phyloP scores from a whole-genome alignment of 31 red algal species.

The Porphyra umbilicalis region DNA sequence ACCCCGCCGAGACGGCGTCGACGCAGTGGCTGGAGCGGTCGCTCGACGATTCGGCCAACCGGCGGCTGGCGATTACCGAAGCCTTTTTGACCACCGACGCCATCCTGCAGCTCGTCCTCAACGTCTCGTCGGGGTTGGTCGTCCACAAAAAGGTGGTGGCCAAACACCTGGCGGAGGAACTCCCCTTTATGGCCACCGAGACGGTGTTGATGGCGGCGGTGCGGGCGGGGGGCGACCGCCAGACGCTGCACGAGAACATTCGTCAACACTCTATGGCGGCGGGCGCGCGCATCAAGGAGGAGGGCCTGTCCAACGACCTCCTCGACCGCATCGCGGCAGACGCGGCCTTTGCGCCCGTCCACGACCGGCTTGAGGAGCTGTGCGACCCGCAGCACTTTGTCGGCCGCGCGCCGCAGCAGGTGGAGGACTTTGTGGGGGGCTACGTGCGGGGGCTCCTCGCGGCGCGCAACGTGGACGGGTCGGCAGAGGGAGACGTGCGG shows the following conservation, averaged over 20 bases:
- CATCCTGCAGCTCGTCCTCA: conserved; percentile 77
- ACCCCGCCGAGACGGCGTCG: conserved; percentile 82
- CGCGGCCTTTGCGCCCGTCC: conserved; percentile 31
- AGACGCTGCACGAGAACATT: conserved; percentile 81
- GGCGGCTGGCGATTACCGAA: conserved; percentile 63
- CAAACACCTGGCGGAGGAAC: conserved; percentile 61
- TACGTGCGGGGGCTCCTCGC: conserved; percentile 19
- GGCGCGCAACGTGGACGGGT: neutral
- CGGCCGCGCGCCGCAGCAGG: conserved; percentile 82
- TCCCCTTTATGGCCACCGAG: conserved; percentile 98
- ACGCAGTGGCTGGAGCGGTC: conserved; percentile 96
- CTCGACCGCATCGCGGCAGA: conserved; percentile 47
- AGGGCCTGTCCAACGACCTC: conserved; percentile 72
- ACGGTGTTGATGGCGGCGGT: conserved; percentile 77
- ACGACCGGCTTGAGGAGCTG: conserved; percentile 26
- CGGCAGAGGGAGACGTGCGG: neutral
- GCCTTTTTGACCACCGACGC: conserved; percentile 75
- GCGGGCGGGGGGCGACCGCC: conserved; percentile 77
- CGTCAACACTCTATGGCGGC: conserved; percentile 71
- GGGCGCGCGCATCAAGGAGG: conserved; percentile 60
- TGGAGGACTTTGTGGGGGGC: conserved; percentile 65
- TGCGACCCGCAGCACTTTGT: conserved; percentile 63
- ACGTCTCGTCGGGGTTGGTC: conserved; percentile 66
- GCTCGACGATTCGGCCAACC: conserved; percentile 89
- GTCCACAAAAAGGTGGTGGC: conserved; percentile 71